A percentile compares a stretch with the other conserved stretches of the same genome.
phyloP scores from a whole-genome alignment of 176 grass and related monocot species.

The Oryza meyeriana region DNA sequence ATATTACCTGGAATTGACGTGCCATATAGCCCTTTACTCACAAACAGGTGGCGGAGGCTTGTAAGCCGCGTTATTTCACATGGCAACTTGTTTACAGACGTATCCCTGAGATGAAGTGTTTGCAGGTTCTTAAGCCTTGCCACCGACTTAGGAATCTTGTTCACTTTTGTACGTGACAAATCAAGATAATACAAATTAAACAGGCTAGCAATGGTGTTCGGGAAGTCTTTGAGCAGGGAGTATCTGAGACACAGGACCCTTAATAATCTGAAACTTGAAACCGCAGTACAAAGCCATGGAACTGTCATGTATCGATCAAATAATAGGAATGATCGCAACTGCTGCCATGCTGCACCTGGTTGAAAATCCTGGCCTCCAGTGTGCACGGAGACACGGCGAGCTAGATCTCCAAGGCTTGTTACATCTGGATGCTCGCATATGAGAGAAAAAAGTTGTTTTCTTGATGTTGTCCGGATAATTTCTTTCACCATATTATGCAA shows the following conservation, averaged over 20 bases:
- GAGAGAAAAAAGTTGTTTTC: too few relatives aligned
- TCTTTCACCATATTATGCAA: too few relatives aligned
- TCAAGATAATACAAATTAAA: neutral
- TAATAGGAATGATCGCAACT: neutral
- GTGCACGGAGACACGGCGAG: too few relatives aligned
- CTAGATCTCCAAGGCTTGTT: too few relatives aligned
- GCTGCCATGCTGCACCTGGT: neutral
- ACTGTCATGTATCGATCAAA: neutral
- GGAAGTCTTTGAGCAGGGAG: neutral
- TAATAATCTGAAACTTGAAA: neutral
- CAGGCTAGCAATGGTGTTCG: neutral
- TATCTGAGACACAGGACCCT: constrained; percentile 6
- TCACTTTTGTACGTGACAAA: constrained; percentile 10
- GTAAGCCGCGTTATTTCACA: constrained; percentile 1
- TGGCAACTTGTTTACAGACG: neutral
- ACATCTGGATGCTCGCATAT: too few relatives aligned
- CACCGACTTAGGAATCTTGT: neutral
- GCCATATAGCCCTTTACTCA: neutral
- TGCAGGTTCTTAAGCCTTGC: neutral
- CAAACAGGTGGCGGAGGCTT: constrained; percentile 7
- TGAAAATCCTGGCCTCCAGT: neutral
- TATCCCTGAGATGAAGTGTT: constrained; percentile 1
- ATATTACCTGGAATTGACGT: neutral
- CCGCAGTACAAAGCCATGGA: neutral
- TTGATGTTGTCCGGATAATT: too few relatives aligned